These are phyloP conservation scores for Phytophthora boehmeriae DNA, from an alignment of 352 stramenopile genomes.

Conservation along the genomic window DNA sequence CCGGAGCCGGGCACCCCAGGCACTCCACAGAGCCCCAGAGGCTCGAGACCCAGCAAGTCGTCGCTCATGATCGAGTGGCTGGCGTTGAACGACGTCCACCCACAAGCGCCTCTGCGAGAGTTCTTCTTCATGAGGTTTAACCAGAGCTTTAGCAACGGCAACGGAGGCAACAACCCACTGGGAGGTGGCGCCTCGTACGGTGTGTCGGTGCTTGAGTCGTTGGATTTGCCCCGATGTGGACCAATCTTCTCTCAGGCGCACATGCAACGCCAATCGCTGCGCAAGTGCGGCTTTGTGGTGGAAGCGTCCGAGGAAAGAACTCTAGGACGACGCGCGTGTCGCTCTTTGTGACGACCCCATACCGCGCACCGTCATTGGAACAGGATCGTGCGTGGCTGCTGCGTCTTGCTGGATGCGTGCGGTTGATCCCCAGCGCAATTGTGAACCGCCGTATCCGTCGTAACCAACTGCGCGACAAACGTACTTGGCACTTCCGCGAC, in stretches of 20 bases:
- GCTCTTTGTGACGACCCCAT: constrained; percentile 70
- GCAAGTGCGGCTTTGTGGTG: constrained; percentile 79
- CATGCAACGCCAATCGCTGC: constrained; percentile 51
- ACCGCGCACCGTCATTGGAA: constrained; percentile 42
- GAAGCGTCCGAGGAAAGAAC: constrained; percentile 65
- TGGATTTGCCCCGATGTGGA: constrained; percentile 59
- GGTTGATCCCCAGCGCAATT: constrained; percentile 65
- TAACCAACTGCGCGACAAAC: constrained; percentile 66
- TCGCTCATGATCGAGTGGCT: constrained; percentile 75
- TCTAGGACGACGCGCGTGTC: constrained; percentile 71
- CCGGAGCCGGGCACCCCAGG: constrained; percentile 27
- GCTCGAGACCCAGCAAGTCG: constrained; percentile 27
- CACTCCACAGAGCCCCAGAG: constrained; percentile 29
- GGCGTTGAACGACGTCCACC: constrained; percentile 62
- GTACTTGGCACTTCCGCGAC: constrained; percentile 59
- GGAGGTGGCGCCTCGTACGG: constrained; percentile 56
- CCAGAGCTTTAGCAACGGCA: constrained; percentile 53
- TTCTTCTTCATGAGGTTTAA: constrained; percentile 87
- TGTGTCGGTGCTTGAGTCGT: constrained; percentile 69
- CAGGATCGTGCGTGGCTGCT: constrained; percentile 62
- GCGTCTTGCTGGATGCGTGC: constrained; percentile 57
- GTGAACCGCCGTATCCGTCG: constrained; percentile 74
- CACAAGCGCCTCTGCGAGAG: constrained; percentile 64
- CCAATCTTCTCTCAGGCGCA: constrained; percentile 56
- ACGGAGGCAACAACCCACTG: constrained; percentile 31